phyloP scores from a whole-genome alignment of 2,329 filamentous ascomycete species.

The Microdochium bolleyi region DNA sequence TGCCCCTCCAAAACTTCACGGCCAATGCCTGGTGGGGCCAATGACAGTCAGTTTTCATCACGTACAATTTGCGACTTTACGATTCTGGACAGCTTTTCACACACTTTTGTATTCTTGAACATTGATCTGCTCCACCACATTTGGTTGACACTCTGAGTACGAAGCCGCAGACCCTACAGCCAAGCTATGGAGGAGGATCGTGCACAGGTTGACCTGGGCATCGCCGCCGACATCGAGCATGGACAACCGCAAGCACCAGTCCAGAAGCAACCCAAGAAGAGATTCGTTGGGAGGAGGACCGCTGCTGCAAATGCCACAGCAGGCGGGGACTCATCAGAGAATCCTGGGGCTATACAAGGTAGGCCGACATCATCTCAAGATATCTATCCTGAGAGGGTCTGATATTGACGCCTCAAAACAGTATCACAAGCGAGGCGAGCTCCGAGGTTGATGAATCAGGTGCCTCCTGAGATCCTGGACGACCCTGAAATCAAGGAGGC shows the following conservation, averaged over 20 bases:
- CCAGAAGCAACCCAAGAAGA: slow-evolving; percentile 72
- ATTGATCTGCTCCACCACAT: too few relatives aligned
- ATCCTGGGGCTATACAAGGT: slow-evolving; percentile 64
- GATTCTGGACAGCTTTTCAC: too few relatives aligned
- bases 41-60: too few relatives aligned
- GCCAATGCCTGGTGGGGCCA: background rate
- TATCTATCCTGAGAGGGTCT: too few relatives aligned
- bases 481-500: slow-evolving; percentile 81
- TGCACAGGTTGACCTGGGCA: slow-evolving; percentile 60
- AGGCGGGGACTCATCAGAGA: slow-evolving; percentile 31
- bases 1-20: background rate
- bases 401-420: slow-evolving; percentile 24
- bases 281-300: slow-evolving; percentile 79
- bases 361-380: too few relatives aligned
- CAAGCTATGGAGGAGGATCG: slow-evolving; percentile 67
- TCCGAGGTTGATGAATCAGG: slow-evolving; percentile 80
- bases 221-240: slow-evolving; percentile 58
- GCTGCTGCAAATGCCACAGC: slow-evolving; percentile 54
- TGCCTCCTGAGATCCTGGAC: slow-evolving; percentile 79
- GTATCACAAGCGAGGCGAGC: slow-evolving; percentile 64
- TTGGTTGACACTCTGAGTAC: too few relatives aligned
- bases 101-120: background rate
- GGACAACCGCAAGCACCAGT: slow-evolving; percentile 22
- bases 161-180: background rate
- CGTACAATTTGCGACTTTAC: too few relatives aligned